Conservation (phyloP, 2,329 filamentous ascomycete genomes). For the Aspergillus felis region DNA sequence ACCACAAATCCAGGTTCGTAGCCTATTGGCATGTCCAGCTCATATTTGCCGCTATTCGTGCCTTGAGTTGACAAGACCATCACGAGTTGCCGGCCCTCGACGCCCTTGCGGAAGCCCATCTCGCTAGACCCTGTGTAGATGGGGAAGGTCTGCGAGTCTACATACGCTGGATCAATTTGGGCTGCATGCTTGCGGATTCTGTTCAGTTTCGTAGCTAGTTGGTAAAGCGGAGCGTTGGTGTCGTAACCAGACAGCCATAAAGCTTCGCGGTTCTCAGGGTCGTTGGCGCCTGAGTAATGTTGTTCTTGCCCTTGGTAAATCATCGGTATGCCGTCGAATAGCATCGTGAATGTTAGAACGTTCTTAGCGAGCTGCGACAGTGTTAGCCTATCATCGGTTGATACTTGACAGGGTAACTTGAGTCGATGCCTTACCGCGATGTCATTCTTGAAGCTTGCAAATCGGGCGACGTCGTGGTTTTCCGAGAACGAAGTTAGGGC, state of each 20-base stretch:
- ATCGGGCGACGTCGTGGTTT: slow-evolving; percentile 58
- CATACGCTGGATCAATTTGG: slow-evolving; percentile 32
- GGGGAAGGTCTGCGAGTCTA: slow-evolving; percentile 34
- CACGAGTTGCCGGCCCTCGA: slow-evolving; percentile 38
- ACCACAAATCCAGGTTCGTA: slow-evolving; percentile 22
- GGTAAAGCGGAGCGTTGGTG: slow-evolving; percentile 38
- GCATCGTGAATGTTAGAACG: slow-evolving; percentile 58
- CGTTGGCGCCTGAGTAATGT: slow-evolving; percentile 48
- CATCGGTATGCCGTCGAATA: slow-evolving; percentile 59
- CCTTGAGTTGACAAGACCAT: slow-evolving; percentile 45
- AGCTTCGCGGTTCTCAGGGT: slow-evolving; percentile 52
- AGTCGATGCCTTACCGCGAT: slow-evolving; percentile 29
- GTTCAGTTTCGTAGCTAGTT: slow-evolving; percentile 37
- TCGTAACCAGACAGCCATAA: slow-evolving; percentile 53
- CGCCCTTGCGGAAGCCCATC: slow-evolving; percentile 46
- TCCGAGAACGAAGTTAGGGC: slow-evolving; percentile 53
- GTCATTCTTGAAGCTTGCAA: slow-evolving; percentile 51
- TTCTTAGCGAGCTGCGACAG: slow-evolving; percentile 52
- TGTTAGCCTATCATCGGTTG: background rate
- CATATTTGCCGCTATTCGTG: slow-evolving; percentile 24
- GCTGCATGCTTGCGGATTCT: slow-evolving; percentile 41
- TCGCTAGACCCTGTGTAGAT: slow-evolving; percentile 41
- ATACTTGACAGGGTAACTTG: background rate
- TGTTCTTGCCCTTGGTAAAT: slow-evolving; percentile 66
- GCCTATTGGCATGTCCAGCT: slow-evolving; percentile 25